Evolutionary conservation across 163 green algal species (phyloP), one percentile per base, ranked within the genome.

Genomic region (Volvox carteri): DNA sequence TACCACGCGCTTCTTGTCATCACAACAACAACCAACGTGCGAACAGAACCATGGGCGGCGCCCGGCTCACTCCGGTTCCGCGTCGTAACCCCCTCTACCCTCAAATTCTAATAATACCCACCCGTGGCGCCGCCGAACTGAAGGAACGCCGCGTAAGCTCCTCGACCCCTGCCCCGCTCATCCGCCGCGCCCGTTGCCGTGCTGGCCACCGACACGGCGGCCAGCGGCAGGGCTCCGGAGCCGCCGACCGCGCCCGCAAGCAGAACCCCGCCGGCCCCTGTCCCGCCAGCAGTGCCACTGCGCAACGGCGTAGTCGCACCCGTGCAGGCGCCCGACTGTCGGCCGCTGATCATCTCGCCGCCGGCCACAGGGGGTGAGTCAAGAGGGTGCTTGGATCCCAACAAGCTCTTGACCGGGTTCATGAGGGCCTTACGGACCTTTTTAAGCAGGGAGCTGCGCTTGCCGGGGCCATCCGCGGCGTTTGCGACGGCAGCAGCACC

Each of bases 111-210:
- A 65, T 65, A 23, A 41, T 12, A 46, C 67, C 8, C 25, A 80
- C 73, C 73, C 73, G 73, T 76, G 78, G 37, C 56, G 74, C 46
- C 74, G 7, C 50, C 60, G 33, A 48, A 42, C 68, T 88, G 81
- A 78, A 94, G 84, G 39, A 94, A 78, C 1, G 87, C 87, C 11
- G 90, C 90, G 68, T 93, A 94, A 1, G 87, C 86, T 42, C 92
- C 92, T 44, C 90, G 87, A n/a, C 90, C 87, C 18, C 92, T 67
- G 16, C 58, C 84, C 0, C 78, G 80, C 90, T 72, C 37, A 74
- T 75, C 78, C 80, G 33, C 11, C 14, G 14, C 30, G 11, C 5
- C 44, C 18, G n/a, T 8, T 52, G 12, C 25, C 52, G 52, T 48
- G 41, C 37, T 62, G 23, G 25, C 41, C 23, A 77, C 41, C 5